Evolutionary conservation across 1,139 yeast species (phyloP), one percentile per base, ranked within the genome.

Genomic region (Yamadazyma sp.): DNA sequence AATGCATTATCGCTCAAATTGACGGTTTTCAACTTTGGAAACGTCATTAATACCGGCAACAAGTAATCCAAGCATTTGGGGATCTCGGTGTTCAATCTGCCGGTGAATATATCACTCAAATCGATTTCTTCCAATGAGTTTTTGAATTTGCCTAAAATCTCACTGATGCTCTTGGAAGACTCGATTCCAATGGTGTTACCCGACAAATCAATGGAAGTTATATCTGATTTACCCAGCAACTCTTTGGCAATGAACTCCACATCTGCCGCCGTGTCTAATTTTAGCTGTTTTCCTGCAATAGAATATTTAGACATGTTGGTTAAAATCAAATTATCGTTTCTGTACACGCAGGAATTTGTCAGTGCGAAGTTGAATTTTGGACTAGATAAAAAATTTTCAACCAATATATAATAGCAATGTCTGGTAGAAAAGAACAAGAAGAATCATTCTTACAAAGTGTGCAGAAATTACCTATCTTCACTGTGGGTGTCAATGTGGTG

Each of bases 141-240:
- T 48, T 61, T 61, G 47, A 70, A 80, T 50, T 54, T 74, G 56
- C 48, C 61, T 36, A 88, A 62, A n/a, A 79, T 75, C 38, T 75
- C 70, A 34, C 94, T 87, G 39, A 90, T 66, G 15, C 78, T 76
- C 54, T 77, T 73, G 27, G 95, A 86, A 6, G 97, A 96, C 35
- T 82, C 96, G 42, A 89, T 82, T 40, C 98, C 97, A 47, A 89
- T 80, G 31, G 98, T 90, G 68, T 92, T 92, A 50, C 98, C 98
- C 14, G 90, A 83, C 40, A 92, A 73, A 59, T 87, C 95, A 42
- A 90, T 69, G 52, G 78, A 80, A 37, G 73, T 74, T 44, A 88
- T 53, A 24, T 50, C 42, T 15, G 52, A 31, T 22, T 38, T 38
- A n/a, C 29, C 24, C 15, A 27, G 33, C 18, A 49, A 42, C 12